Conservation (phyloP, 2,329 filamentous ascomycete genomes). For the Colletotrichum filicis region DNA sequence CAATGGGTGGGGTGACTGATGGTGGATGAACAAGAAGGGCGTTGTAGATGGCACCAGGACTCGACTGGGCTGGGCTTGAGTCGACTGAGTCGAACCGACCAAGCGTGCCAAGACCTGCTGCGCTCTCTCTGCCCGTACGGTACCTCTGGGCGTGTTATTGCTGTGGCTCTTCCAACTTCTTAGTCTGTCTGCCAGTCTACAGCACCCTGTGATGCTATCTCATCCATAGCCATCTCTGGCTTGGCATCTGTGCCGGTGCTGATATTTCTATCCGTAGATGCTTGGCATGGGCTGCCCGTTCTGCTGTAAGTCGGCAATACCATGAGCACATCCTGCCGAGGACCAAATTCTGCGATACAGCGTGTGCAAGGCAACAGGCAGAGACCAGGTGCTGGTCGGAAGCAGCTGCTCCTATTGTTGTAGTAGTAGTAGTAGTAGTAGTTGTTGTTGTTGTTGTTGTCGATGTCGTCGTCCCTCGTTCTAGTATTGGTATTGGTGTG, state of each 20-base stretch:
- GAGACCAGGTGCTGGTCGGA: neutral
- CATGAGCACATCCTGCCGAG: neutral
- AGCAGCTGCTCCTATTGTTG: neutral
- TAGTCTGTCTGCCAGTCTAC: neutral
- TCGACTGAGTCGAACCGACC: neutral
- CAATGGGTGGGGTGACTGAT: neutral
- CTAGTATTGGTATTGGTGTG: neutral
- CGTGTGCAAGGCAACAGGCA: neutral
- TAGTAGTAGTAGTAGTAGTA: too few relatives aligned
- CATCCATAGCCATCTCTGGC: neutral
- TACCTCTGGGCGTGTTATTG: neutral
- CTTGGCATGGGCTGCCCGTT: neutral
- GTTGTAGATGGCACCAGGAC: neutral
- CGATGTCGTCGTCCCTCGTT: neutral
- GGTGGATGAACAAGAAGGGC: too few relatives aligned
- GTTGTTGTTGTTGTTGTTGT: neutral
- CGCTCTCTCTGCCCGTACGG: neutral
- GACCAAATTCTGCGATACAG: neutral
- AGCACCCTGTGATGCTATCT: neutral
- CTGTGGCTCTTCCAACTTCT: neutral
- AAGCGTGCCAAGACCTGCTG: neutral
- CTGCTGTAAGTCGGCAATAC: neutral
- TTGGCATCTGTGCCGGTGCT: neutral
- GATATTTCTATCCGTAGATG: neutral
- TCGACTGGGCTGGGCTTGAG: neutral